Evolutionary conservation across 805 yeast species (phyloP).

Genomic region (Zygoascus biomembranicola): DNA sequence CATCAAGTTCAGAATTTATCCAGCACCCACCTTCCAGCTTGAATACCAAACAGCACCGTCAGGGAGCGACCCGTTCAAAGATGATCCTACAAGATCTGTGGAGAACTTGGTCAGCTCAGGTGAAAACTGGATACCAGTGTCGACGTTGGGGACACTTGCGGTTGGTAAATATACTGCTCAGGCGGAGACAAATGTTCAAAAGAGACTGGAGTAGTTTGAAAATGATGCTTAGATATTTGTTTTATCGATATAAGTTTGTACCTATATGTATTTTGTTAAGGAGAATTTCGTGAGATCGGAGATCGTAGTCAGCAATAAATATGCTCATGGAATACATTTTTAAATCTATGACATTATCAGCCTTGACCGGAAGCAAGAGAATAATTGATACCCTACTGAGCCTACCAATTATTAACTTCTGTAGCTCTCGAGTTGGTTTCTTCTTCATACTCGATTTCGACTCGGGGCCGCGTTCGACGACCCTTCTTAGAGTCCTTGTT

Average conservation of each 20-base stretch:
- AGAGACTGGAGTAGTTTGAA: background rate
- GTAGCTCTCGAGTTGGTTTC: slow-evolving; percentile 8
- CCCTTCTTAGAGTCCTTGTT: slow-evolving; percentile 8
- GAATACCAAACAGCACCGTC: background rate
- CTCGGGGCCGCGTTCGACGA: slow-evolving; percentile 12
- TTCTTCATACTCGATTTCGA: slow-evolving; percentile 23
- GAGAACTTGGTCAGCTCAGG: background rate
- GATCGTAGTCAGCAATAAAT: no score
- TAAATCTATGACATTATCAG: no score
- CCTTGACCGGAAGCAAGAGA: no score
- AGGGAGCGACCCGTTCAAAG: slow-evolving; percentile 1
- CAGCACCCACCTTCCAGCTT: slow-evolving; percentile 3
- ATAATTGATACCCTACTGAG: no score
- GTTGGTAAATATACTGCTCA: slow-evolving; percentile 14
- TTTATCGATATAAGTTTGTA: slow-evolving; percentile 1
- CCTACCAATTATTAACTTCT: slow-evolving; percentile 1
- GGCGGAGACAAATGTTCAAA: slow-evolving; percentile 13
- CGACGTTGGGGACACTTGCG: slow-evolving; percentile 5
- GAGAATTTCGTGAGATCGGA: background rate
- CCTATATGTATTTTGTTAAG: background rate
- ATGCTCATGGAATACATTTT: no score
- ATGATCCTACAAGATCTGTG: background rate
- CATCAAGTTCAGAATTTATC: slow-evolving; percentile 30
- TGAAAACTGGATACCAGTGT: slow-evolving; percentile 9
- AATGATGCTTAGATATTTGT: slow-evolving; percentile 1